These are phyloP conservation scores for Coemansia sp. DNA, from an alignment of 192 early-diverging fungal genomes.

Conservation along the genomic window DNA sequence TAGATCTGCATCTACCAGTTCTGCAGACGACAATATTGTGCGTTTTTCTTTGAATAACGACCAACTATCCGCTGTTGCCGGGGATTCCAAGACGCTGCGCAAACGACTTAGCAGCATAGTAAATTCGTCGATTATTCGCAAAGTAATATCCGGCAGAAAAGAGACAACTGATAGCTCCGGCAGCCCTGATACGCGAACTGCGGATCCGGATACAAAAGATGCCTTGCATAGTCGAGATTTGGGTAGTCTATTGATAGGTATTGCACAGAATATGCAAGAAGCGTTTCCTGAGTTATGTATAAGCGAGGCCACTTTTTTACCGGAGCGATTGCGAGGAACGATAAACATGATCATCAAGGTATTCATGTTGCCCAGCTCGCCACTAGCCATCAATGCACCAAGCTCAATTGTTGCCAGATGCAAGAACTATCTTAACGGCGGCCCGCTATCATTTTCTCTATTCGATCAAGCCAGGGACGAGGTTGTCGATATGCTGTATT, in stretches of 20 bases:
- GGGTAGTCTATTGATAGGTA: neutral
- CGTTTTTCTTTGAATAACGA: too few relatives aligned
- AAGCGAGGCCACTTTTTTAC: neutral
- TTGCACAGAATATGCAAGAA: conserved; percentile 3
- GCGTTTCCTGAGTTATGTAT: neutral
- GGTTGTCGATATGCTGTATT: conserved; percentile 7
- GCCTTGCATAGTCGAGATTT: neutral
- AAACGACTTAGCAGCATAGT: neutral
- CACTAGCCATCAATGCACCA: conserved; percentile 10
- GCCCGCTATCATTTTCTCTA: neutral
- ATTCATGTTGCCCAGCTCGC: conserved; percentile 7
- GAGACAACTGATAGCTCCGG: too few relatives aligned
- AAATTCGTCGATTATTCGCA: neutral
- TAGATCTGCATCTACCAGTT: too few relatives aligned
- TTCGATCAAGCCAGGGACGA: conserved; percentile 6
- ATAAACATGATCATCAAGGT: neutral
- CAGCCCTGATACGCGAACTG: too few relatives aligned
- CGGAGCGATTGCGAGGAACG: conserved; percentile 4
- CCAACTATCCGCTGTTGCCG: too few relatives aligned
- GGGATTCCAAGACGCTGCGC: neutral
- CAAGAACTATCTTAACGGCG: neutral
- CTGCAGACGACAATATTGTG: too few relatives aligned
- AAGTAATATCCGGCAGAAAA: neutral
- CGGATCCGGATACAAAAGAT: too few relatives aligned
- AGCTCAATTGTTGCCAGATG: conserved; percentile 1